A percentile compares a stretch with the other conserved stretches of the same genome.
Evolutionary conservation across 208 protist species (phyloP).

Genomic region (Porcisia deanei): DNA sequence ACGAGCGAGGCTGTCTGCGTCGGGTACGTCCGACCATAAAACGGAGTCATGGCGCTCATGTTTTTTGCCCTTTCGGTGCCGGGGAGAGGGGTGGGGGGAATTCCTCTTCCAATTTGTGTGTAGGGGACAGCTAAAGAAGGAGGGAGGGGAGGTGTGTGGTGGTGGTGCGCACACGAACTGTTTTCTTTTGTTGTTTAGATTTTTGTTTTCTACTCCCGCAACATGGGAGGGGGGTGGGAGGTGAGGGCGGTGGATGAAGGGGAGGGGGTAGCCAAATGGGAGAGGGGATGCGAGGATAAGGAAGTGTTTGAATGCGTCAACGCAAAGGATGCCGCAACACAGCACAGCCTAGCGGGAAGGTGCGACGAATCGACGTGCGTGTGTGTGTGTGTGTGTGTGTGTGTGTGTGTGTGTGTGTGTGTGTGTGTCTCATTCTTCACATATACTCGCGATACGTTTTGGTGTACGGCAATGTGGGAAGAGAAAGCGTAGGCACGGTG

Average conservation of each 20-base stretch:
- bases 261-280: not conserved
- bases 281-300: not conserved
- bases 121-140: no score
- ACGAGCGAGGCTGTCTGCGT: conserved; percentile 30
- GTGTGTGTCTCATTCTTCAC: no score
- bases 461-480: not conserved
- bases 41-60: conserved; percentile 32
- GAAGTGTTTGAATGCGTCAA: not conserved
- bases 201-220: not conserved
- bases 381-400: no score
- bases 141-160: not conserved
- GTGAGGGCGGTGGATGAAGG: not conserved
- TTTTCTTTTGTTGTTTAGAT: not conserved
- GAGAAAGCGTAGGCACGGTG: not conserved
- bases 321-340: not conserved
- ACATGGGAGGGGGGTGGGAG: not conserved
- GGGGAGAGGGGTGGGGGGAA: no score
- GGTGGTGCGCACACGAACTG: not conserved
- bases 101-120: not conserved
- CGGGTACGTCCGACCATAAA: conserved; percentile 29
- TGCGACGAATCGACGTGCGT: not conserved
- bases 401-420: no score
- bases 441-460: not conserved
- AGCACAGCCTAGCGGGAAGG: not conserved
- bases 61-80: not conserved